Conservation (phyloP, 2,329 filamentous ascomycete genomes). For the Aspergillus novoparasiticus region DNA sequence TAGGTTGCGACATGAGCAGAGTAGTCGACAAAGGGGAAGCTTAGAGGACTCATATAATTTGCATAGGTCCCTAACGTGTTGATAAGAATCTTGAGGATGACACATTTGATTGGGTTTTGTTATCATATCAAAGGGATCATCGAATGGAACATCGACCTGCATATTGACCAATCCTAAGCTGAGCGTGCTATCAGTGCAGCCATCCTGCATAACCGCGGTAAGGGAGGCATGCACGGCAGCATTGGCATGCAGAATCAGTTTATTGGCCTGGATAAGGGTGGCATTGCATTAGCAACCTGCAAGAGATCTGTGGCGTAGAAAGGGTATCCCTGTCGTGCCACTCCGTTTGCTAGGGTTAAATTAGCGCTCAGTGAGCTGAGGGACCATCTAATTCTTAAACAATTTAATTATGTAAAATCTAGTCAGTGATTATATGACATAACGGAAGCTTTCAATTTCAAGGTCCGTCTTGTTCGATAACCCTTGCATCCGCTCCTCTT, state of each 20-base stretch:
- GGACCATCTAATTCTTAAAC: neutral
- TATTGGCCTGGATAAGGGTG: neutral
- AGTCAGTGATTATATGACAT: conserved; percentile 26
- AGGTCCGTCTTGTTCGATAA: conserved; percentile 38
- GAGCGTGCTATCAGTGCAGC: neutral
- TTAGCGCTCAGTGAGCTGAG: neutral
- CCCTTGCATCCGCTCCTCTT: conserved; percentile 32
- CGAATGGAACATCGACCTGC: neutral
- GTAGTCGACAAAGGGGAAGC: too few relatives aligned
- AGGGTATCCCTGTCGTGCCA: neutral
- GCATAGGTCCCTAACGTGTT: neutral
- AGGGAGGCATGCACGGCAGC: neutral
- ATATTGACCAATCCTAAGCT: neutral
- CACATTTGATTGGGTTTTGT: neutral
- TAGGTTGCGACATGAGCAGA: neutral
- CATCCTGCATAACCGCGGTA: neutral
- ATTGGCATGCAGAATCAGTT: neutral
- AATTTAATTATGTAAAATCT: neutral
- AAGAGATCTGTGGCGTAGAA: neutral
- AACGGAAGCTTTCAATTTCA: conserved; percentile 39
- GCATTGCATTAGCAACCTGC: neutral
- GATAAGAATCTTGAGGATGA: neutral
- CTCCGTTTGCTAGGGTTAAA: neutral
- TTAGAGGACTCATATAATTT: neutral
- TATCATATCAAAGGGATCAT: neutral